Evolutionary conservation across 129 eudicot species (phyloP).

Genomic region (Flaveria trinervia): DNA sequence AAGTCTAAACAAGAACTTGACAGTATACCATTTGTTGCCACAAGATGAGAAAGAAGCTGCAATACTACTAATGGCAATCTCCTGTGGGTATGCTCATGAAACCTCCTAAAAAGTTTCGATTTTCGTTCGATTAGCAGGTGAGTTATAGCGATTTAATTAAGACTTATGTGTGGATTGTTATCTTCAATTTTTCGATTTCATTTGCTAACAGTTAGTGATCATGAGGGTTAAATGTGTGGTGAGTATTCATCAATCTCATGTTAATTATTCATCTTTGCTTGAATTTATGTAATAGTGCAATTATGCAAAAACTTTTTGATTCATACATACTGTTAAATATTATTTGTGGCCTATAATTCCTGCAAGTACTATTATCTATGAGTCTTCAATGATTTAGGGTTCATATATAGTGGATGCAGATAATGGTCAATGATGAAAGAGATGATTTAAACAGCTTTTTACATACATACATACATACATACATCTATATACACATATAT

Average conservation of each 20-base stretch:
- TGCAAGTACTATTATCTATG: neutral
- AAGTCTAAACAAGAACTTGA: constrained; percentile 43
- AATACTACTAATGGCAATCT: constrained; percentile 59
- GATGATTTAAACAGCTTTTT: constrained; percentile 19
- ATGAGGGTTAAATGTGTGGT: constrained; percentile 17
- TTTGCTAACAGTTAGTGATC: constrained; percentile 22
- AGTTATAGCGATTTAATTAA: constrained; percentile 22
- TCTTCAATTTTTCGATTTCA: constrained; percentile 11
- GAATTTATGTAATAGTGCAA: neutral
- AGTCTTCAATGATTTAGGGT: constrained; percentile 7
- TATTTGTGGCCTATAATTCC: neutral
- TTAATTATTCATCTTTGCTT: constrained; percentile 29
- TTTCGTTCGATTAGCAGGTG: constrained; percentile 18
- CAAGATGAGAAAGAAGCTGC: constrained; percentile 65
- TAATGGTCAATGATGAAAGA: constrained; percentile 17
- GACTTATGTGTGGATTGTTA: constrained; percentile 27
- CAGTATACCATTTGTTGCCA: constrained; percentile 37
- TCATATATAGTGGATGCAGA: neutral
- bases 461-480: too few species aligned
- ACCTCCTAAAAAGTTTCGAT: neutral
- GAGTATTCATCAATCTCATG: constrained; percentile 24
- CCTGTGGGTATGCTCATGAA: constrained; percentile 54
- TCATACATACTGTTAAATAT: neutral
- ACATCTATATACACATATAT: neutral
- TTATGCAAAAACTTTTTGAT: constrained; percentile 6